Percentiles rank a stretch among this genome's conserved stretches.
Evolutionary conservation across 2,329 filamentous ascomycete species (phyloP).

Genomic region (Rasamsonia emersonii): DNA sequence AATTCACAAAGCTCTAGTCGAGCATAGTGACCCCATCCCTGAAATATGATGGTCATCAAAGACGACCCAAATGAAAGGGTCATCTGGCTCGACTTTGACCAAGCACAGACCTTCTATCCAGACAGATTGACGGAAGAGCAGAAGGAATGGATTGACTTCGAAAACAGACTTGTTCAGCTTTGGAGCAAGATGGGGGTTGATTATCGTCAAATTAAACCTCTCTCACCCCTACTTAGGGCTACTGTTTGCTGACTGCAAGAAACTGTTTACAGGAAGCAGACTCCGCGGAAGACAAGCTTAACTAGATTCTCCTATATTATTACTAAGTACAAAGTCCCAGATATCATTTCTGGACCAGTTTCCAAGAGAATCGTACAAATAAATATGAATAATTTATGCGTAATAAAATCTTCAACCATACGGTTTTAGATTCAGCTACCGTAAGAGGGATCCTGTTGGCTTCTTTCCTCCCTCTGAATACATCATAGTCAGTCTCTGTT

Average conservation of each 20-base stretch:
- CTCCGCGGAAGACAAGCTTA: too few species aligned
- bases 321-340: too few species aligned
- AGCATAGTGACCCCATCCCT: conserved; percentile 17
- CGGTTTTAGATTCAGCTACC: too few species aligned
- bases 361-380: too few species aligned
- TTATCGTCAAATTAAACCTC: conserved; percentile 4
- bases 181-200: conserved; percentile 1
- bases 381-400: too few species aligned
- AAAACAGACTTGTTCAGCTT: conserved; percentile 1
- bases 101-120: conserved; percentile 12
- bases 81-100: conserved; percentile 19
- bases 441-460: too few species aligned
- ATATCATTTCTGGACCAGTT: too few species aligned
- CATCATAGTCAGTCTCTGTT: too few species aligned
- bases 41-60: conserved; percentile 17
- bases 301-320: too few species aligned
- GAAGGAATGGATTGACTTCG: conserved; percentile 4
- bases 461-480: too few species aligned
- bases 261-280: background rate
- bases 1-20: conserved; percentile 15
- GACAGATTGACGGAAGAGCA: conserved; percentile 10
- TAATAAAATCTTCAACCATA: too few species aligned
- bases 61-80: conserved; percentile 9
- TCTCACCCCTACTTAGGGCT: background rate
- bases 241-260: background rate